Evolutionary conservation across 768 basidiomycete genomes (phyloP), one percentile per base, ranked within the genome.

Genomic region (Phlebiopsis flavidoalba): DNA sequence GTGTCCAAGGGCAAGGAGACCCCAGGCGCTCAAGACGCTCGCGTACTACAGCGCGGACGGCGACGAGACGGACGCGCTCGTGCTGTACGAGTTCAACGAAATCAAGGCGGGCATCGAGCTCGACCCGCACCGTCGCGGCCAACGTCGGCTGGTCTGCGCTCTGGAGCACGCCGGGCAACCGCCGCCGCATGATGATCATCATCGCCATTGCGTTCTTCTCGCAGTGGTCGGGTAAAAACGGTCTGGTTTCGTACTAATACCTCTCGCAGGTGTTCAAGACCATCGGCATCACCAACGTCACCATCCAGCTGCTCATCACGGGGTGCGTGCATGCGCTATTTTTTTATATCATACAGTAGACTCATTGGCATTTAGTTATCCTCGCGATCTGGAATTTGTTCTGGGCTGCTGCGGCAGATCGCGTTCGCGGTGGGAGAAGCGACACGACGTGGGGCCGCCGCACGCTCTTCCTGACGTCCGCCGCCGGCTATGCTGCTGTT

Each of bases 11-110:
- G 91, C 22, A 81, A 80, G 58, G 82, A 90, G 12, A 81, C 76
- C n/a, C 0, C 76, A 89, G 69, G 94, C 92, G 2, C 74, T 89
- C 48, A 68, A 77, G n/a, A 80, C 80, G 17, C 78, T 95, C 21
- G 90, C 91, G 1, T 87, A 90, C 71, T 93, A 93, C 71, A 93
- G 95, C 67, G 89, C 90, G 36, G 85, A 90, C 64, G 84, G 89
- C 63, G 80, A 94, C 57, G 83, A 83, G 50, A 71, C 83, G 4
- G 87, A 89, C 70, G 82, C 84, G 5, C 80, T 91, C 36, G 86
- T 90, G 40, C 77, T 81, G 59, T 87, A 87, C 66, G 89, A 93
- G 72, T 91, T 80, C 67, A 78, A 87, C 60, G 91, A 92, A 75
- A 94, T 94, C 76, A 90, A 85, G 75, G 80, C 87, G 21, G 86